These are phyloP conservation scores for Gnaphalium uliginosum DNA, from an alignment of 129 eudicot genomes.

Conservation along the genomic window DNA sequence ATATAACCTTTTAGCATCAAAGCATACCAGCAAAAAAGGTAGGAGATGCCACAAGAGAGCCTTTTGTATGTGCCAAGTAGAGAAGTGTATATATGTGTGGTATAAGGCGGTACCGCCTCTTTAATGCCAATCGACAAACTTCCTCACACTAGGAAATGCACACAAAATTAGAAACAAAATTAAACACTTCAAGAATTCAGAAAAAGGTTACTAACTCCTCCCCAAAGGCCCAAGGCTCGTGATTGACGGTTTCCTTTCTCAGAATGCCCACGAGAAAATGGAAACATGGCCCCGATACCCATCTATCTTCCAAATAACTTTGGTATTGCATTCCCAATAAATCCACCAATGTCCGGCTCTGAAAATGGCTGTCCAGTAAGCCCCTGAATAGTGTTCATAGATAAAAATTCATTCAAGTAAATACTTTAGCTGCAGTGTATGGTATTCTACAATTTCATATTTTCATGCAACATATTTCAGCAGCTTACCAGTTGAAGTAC, in stretches of 20 bases:
- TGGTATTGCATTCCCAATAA: conserved; percentile 93
- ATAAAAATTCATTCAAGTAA: too few species aligned
- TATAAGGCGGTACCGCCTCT: conserved; percentile 86
- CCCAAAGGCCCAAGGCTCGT: conserved; percentile 97
- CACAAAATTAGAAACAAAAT: background rate
- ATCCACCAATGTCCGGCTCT: conserved; percentile 97
- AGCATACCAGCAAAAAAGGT: conserved; percentile 72
- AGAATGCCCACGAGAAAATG: conserved; percentile 93
- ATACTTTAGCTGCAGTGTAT: background rate
- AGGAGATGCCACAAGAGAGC: conserved; percentile 86
- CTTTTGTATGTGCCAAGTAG: conserved; percentile 84
- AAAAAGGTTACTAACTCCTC: conserved; percentile 53
- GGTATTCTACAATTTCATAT: background rate
- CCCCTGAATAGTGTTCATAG: conserved; percentile 42
- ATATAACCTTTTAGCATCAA: background rate
- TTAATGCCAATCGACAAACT: conserved; percentile 83
- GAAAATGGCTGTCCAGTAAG: conserved; percentile 96
- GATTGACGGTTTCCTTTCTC: conserved; percentile 70
- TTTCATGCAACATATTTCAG: background rate
- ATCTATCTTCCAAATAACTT: conserved; percentile 94
- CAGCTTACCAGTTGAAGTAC: conserved; percentile 85
- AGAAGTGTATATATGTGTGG: conserved; percentile 91
- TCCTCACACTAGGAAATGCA: conserved; percentile 70
- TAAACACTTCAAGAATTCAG: background rate
- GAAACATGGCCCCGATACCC: conserved; percentile 89